These are phyloP conservation scores for Hanseniaspora gamundiae DNA, from an alignment of 1,139 yeast species.

Conservation along the genomic window DNA sequence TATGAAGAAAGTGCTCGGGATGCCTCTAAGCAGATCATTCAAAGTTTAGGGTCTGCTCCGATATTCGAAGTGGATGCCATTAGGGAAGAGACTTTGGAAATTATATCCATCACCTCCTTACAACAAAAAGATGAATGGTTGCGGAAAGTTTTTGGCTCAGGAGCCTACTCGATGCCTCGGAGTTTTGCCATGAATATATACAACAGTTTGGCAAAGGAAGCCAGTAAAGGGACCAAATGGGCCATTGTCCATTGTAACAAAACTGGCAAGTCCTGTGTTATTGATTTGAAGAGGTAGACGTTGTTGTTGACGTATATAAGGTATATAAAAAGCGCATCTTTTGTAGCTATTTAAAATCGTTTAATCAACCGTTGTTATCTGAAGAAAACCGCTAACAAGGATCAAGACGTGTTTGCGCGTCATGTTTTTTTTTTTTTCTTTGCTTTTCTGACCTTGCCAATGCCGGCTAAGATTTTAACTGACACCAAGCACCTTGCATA, in stretches of 20 bases:
- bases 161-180: conserved; percentile 49
- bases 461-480: too few species aligned
- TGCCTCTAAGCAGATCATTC: conserved; percentile 44
- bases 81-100: conserved; percentile 72
- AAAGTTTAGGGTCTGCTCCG: conserved; percentile 49
- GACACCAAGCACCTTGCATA: too few species aligned
- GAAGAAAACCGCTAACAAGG: too few species aligned
- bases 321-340: too few species aligned
- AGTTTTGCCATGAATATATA: conserved; percentile 68
- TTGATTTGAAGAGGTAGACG: conserved; percentile 47
- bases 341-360: too few species aligned
- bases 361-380: too few species aligned
- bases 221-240: conserved; percentile 58
- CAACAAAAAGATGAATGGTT: conserved; percentile 81
- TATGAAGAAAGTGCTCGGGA: conserved; percentile 60
- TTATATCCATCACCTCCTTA: conserved; percentile 66
- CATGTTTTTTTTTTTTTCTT: too few species aligned
- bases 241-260: conserved; percentile 65
- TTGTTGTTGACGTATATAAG: not conserved
- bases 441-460: too few species aligned
- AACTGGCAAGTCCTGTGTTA: conserved; percentile 55
- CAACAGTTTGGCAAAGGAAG: conserved; percentile 59
- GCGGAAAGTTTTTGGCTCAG: conserved; percentile 61
- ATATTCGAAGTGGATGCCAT: conserved; percentile 62
- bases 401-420: too few species aligned